Conservation (phyloP, 2,329 filamentous ascomycete species). For the Verruconis gallopava region DNA sequence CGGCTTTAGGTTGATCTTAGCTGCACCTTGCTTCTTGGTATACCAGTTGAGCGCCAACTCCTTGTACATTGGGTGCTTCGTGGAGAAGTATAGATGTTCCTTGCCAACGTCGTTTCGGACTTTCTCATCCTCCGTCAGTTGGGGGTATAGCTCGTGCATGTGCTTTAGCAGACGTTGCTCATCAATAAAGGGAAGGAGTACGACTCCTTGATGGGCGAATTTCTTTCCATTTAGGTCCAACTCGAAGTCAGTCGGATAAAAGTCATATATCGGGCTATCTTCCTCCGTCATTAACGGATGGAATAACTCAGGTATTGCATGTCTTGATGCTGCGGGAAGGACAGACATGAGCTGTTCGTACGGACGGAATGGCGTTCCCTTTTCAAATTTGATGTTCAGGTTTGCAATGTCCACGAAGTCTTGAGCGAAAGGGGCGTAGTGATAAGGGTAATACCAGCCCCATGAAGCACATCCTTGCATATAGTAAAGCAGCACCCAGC, state of each 20-base stretch:
- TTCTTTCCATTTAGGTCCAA: conserved; percentile 96
- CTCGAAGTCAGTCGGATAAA: conserved; percentile 89
- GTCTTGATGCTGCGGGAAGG: conserved; percentile 80
- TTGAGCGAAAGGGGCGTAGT: conserved; percentile 93
- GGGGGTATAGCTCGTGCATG: conserved; percentile 69
- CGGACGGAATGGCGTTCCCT: conserved; percentile 73
- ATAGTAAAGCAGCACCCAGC: conserved; percentile 94
- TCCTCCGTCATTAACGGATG: conserved; percentile 80
- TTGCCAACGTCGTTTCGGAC: conserved; percentile 67
- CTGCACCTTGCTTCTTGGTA: conserved; percentile 65
- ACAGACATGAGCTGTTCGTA: conserved; percentile 99
- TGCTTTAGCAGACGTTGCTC: conserved; percentile 73
- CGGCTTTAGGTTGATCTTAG: conserved; percentile 59
- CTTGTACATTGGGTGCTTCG: conserved; percentile 73
- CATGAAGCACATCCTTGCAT: conserved; percentile 97
- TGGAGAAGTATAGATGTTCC: conserved; percentile 74
- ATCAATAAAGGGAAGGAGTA: conserved; percentile 89
- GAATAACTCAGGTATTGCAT: conserved; percentile 79
- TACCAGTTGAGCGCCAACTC: conserved; percentile 79
- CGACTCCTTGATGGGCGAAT: conserved; percentile 94
- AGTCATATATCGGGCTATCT: conserved; percentile 88
- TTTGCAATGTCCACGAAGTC: conserved; percentile 79
- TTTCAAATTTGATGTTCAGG: conserved; percentile 68
- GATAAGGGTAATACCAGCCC: conserved; percentile 99
- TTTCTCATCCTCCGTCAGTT: conserved; percentile 63